Percentiles rank a stretch among this genome's conserved stretches.
phyloP scores from a whole-genome alignment of 306 rosid genomes.

The Inga oerstediana region DNA sequence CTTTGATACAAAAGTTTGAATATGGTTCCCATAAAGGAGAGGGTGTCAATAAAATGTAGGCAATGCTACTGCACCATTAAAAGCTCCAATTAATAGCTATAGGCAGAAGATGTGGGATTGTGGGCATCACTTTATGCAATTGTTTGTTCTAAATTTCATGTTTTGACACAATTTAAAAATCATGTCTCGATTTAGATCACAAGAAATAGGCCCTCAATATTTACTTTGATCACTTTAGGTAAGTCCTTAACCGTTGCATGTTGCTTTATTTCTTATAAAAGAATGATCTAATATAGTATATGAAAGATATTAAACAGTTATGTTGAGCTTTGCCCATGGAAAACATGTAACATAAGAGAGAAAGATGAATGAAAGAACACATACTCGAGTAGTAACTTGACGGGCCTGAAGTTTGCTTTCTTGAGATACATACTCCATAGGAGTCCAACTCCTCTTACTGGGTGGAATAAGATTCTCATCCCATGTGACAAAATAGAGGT shows the following conservation, averaged over 20 bases:
- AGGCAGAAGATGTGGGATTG: neutral
- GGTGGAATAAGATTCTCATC: constrained; percentile 76
- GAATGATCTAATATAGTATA: neutral
- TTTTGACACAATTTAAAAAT: constrained; percentile 13
- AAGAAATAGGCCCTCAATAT: constrained; percentile 11
- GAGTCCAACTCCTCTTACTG: constrained; percentile 54
- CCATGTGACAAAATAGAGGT: constrained; percentile 93
- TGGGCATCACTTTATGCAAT: neutral
- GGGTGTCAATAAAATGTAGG: neutral
- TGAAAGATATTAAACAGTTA: neutral
- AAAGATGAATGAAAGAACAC: constrained; percentile 10
- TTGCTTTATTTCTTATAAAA: neutral
- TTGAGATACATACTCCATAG: constrained; percentile 56
- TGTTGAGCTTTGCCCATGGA: constrained; percentile 4
- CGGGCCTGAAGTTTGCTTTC: constrained; percentile 34
- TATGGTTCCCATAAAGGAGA: neutral
- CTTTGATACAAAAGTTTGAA: neutral
- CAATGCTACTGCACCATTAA: neutral
- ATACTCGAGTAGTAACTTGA: constrained; percentile 31
- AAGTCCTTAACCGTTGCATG: constrained; percentile 23
- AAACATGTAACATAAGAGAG: neutral
- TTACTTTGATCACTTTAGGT: constrained; percentile 13
- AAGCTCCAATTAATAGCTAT: neutral
- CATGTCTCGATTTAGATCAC: constrained; percentile 13
- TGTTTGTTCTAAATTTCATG: constrained; percentile 1